phyloP scores from a whole-genome alignment of 768 basidiomycete species.

The Collybia mongolica region DNA sequence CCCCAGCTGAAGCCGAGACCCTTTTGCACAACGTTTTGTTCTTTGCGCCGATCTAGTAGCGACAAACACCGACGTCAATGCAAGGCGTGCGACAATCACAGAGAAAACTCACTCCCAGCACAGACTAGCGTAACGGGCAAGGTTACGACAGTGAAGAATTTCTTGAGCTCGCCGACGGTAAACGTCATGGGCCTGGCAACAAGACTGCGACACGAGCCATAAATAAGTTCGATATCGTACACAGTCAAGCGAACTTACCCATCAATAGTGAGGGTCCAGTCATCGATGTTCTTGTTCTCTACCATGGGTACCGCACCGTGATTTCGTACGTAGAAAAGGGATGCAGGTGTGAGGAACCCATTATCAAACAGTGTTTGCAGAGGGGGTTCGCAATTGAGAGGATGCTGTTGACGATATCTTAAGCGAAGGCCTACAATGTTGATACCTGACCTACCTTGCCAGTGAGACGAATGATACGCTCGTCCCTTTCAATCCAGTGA shows the following conservation, averaged over 20 bases:
- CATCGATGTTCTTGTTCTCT: conserved; percentile 26
- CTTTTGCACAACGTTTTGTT: conserved; percentile 61
- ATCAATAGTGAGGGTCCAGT: conserved; percentile 46
- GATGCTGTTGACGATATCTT: conserved; percentile 31
- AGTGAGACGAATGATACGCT: neutral
- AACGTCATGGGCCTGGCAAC: conserved; percentile 35
- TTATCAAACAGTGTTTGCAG: conserved; percentile 41
- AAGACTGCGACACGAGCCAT: conserved; percentile 18
- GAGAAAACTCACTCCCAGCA: conserved; percentile 40
- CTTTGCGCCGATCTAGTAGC: conserved; percentile 47
- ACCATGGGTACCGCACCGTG: conserved; percentile 59
- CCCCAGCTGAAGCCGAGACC: conserved; percentile 59
- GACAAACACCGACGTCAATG: neutral
- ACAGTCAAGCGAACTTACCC: conserved; percentile 25
- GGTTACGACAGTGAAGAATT: conserved; percentile 49
- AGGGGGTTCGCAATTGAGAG: conserved; percentile 56
- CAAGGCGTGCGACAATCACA: no score
- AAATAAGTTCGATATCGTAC: neutral
- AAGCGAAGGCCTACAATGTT: neutral
- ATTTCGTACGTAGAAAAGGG: conserved; percentile 59
- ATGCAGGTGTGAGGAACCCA: conserved; percentile 56
- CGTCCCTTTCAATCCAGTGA: conserved; percentile 1
- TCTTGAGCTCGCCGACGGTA: conserved; percentile 39
- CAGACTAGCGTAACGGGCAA: conserved; percentile 62
- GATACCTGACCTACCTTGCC: neutral